Conservation (phyloP, 805 yeast genomes). For the Kluyveromyces starmeri region DNA sequence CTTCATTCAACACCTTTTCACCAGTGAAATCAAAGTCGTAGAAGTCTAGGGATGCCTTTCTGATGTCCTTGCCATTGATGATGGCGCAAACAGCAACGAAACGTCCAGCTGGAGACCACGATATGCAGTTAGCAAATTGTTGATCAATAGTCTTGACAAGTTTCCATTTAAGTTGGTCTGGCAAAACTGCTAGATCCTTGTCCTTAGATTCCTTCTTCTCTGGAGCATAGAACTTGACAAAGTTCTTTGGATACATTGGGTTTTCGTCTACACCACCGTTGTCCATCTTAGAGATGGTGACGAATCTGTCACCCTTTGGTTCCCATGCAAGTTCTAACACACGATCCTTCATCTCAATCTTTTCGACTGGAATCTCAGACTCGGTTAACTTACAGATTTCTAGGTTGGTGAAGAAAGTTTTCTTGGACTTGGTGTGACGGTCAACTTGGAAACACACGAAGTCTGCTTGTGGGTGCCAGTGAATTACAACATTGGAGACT, state of each 20-base stretch:
- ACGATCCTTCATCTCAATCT: slow-evolving; percentile 83
- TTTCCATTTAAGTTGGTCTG: slow-evolving; percentile 44
- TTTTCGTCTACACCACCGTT: slow-evolving; percentile 39
- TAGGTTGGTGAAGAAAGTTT: slow-evolving; percentile 82
- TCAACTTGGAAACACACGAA: slow-evolving; percentile 89
- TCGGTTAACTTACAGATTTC: slow-evolving; percentile 85
- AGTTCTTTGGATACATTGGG: slow-evolving; percentile 57
- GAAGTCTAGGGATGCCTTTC: slow-evolving; percentile 68
- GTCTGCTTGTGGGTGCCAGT: slow-evolving; percentile 88
- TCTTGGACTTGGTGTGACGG: slow-evolving; percentile 92
- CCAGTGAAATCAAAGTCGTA: slow-evolving; percentile 82
- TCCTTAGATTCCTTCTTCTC: slow-evolving; percentile 48
- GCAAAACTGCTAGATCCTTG: slow-evolving; percentile 21
- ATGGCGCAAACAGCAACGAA: slow-evolving; percentile 51
- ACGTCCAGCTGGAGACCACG: slow-evolving; percentile 92
- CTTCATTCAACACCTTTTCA: slow-evolving; percentile 32
- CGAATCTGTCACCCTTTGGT: slow-evolving; percentile 83
- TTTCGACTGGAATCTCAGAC: slow-evolving; percentile 90
- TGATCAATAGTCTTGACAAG: slow-evolving; percentile 48
- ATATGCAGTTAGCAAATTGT: slow-evolving; percentile 61
- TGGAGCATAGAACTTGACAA: slow-evolving; percentile 72
- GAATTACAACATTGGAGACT: slow-evolving; percentile 80
- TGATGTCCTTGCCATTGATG: slow-evolving; percentile 33
- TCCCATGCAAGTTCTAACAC: slow-evolving; percentile 92
- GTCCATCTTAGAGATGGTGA: slow-evolving; percentile 58